Evolutionary conservation across 306 rosid genomes (phyloP).

Genomic region (Styphnolobium japonicum): DNA sequence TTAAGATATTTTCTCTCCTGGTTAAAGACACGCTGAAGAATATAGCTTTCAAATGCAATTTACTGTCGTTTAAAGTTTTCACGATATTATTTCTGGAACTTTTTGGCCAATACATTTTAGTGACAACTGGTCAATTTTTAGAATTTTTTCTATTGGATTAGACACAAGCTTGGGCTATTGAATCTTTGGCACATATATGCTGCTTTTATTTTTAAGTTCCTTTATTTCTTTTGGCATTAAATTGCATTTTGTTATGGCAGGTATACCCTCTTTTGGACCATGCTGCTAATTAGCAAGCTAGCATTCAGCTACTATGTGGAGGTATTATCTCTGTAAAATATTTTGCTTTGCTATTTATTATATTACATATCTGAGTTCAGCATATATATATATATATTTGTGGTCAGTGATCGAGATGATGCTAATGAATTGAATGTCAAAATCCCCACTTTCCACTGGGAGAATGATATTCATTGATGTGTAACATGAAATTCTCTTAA

Average conservation of each 20-base stretch:
- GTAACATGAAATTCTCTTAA: neutral
- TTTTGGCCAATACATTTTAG: slow-evolving; percentile 6
- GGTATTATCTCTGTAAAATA: slow-evolving; percentile 43
- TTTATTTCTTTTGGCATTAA: slow-evolving; percentile 4
- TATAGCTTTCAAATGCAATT: neutral
- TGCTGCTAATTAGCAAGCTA: slow-evolving; percentile 88
- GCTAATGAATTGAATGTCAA: neutral
- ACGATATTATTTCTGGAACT: neutral
- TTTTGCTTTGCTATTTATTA: neutral
- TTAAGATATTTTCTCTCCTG: neutral
- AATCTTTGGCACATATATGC: neutral
- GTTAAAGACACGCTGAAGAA: neutral
- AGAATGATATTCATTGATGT: neutral
- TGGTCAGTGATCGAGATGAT: neutral
- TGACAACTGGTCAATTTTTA: neutral
- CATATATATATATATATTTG: neutral
- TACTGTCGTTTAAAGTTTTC: slow-evolving; percentile 3
- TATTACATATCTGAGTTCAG: neutral
- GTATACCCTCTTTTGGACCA: slow-evolving; percentile 90
- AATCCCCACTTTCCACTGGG: neutral
- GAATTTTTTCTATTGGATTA: neutral
- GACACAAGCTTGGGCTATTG: neutral
- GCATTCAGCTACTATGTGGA: slow-evolving; percentile 98
- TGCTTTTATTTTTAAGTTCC: slow-evolving; percentile 3
- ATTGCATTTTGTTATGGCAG: slow-evolving; percentile 45